Evolutionary conservation across 495 filamentous ascomycete species (phyloP).

Genomic region (Tuber indicum): DNA sequence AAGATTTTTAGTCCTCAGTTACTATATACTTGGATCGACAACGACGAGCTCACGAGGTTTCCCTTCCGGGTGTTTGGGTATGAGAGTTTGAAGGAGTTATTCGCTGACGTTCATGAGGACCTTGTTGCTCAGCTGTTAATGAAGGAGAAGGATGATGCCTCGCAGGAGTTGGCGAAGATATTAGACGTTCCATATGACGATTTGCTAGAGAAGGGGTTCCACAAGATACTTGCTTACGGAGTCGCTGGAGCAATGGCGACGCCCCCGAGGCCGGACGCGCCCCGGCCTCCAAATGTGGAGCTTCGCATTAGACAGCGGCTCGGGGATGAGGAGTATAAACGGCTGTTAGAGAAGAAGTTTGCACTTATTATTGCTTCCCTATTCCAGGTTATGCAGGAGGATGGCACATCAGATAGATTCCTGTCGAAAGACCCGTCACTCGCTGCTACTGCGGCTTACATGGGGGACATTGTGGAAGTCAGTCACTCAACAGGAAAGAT

Average conservation of each 20-base stretch:
- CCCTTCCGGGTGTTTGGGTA: conserved; percentile 82
- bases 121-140: conserved; percentile 75
- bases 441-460: conserved; percentile 53
- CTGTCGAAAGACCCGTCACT: conserved; percentile 60
- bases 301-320: conserved; percentile 60
- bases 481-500: conserved; percentile 56
- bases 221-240: conserved; percentile 75
- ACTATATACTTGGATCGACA: conserved; percentile 71
- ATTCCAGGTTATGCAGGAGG: conserved; percentile 63
- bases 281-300: conserved; percentile 57
- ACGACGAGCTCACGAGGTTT: conserved; percentile 51
- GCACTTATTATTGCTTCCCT: conserved; percentile 67
- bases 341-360: conserved; percentile 61
- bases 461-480: conserved; percentile 60
- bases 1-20: conserved; percentile 84
- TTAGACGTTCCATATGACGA: conserved; percentile 53
- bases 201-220: conserved; percentile 62
- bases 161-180: conserved; percentile 52
- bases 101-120: conserved; percentile 70
- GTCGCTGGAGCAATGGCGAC: conserved; percentile 69
- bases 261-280: conserved; percentile 50
- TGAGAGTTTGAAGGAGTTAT: conserved; percentile 57
- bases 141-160: conserved; percentile 63
- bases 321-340: conserved; percentile 57
- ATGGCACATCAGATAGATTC: conserved; percentile 62